Evolutionary conservation across 257 asterid genomes (phyloP).

Genomic region (Solanum bulbocastanum): DNA sequence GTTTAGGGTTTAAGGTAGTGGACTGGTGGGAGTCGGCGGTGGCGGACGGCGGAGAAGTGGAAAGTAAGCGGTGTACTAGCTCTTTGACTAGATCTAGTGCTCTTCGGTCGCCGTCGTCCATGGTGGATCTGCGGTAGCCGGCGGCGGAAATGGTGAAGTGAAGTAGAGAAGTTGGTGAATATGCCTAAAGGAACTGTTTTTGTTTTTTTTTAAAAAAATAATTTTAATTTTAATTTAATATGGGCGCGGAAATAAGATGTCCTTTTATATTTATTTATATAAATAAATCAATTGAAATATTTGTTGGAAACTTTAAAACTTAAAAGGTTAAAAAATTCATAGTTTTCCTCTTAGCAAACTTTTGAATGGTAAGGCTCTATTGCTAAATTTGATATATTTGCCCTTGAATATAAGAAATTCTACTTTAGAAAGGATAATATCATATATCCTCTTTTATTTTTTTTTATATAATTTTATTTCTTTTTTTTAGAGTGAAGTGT

Average conservation of each 20-base stretch:
- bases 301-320: not conserved
- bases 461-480: not conserved
- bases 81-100: slow-evolving; percentile 80
- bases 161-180: not conserved
- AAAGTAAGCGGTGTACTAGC: slow-evolving; percentile 73
- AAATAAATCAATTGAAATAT: not conserved
- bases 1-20: slow-evolving; percentile 20
- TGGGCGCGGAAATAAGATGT: slow-evolving; percentile 26
- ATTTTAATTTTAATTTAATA: not conserved
- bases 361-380: not conserved
- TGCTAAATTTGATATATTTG: not conserved
- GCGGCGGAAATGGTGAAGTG: not conserved
- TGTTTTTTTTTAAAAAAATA: not conserved
- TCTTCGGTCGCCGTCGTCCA: slow-evolving; percentile 52
- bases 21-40: not conserved
- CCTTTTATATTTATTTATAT: not conserved
- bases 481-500: accelerated
- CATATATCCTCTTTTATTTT: not conserved
- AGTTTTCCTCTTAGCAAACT: not conserved
- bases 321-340: too few relatives aligned
- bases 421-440: too few relatives aligned
- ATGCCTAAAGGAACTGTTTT: not conserved
- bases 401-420: accelerated
- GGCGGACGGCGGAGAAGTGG: slow-evolving; percentile 9
- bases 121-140: slow-evolving; percentile 15